These are phyloP conservation scores for Grosmannia serpens DNA, from an alignment of 2,329 filamentous ascomycete genomes.

Conservation along the genomic window DNA sequence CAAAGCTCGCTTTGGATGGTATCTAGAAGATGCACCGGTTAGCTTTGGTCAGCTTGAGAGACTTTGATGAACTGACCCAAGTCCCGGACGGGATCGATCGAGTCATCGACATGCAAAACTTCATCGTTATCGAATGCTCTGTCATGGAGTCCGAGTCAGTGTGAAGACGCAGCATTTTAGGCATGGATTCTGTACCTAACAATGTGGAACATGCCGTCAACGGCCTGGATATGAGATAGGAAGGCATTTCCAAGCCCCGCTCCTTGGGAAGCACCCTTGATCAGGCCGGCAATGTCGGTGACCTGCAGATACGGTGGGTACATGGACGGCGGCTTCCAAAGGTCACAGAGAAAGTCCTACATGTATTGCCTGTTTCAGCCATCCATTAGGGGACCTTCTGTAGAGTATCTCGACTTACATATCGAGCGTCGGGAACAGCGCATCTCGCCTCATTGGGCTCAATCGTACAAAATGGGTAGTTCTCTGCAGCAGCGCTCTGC, in stretches of 20 bases:
- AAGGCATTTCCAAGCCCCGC: conserved; percentile 33
- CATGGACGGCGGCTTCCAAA: conserved; percentile 34
- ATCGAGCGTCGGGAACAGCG: conserved; percentile 30
- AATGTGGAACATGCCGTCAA: conserved; percentile 34
- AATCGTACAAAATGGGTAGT: conserved; percentile 35
- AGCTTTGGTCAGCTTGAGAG: conserved; percentile 5
- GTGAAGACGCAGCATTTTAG: neutral
- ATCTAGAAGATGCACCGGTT: conserved; percentile 14
- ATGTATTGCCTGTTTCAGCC: neutral
- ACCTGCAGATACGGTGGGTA: conserved; percentile 33
- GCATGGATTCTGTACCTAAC: conserved; percentile 20
- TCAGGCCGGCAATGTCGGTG: conserved; percentile 33
- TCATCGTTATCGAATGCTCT: conserved; percentile 33
- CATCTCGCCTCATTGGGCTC: conserved; percentile 35
- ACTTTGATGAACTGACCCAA: conserved; percentile 20
- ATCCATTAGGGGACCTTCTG: neutral
- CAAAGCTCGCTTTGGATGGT: conserved; percentile 28
- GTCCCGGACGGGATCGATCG: conserved; percentile 31
- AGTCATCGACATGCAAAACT: conserved; percentile 34
- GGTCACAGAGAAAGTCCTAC: conserved; percentile 31
- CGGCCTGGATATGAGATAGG: conserved; percentile 32
- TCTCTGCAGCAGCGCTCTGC: conserved; percentile 32
- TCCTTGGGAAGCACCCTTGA: conserved; percentile 31
- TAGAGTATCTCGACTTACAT: conserved; percentile 21
- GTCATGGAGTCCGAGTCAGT: conserved; percentile 1